Evolutionary conservation across 2,329 filamentous ascomycete species (phyloP).

Genomic region (Colletotrichum filicis): DNA sequence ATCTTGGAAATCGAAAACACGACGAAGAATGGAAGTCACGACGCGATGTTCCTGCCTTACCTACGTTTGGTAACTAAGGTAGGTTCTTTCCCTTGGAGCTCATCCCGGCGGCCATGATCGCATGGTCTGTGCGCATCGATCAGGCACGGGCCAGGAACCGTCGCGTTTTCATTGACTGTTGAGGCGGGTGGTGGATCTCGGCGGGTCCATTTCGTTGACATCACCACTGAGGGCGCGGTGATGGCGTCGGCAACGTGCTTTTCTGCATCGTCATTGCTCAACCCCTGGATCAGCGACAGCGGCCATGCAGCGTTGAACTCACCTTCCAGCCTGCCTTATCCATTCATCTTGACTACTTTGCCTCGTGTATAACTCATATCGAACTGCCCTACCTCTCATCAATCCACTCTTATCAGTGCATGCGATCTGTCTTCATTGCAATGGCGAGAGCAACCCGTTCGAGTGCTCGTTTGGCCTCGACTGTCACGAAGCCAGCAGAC

Average conservation of each 20-base stretch:
- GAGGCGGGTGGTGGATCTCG: not conserved
- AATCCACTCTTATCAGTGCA: not conserved
- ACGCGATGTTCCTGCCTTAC: not conserved
- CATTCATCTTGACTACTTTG: not conserved
- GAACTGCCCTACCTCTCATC: not conserved
- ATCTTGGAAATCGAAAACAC: not conserved
- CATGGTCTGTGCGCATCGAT: not conserved
- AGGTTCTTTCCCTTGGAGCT: not conserved
- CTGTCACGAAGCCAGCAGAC: not conserved
- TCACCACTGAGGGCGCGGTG: conserved; percentile 30
- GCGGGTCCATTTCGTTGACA: conserved; percentile 29
- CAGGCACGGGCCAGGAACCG: not conserved
- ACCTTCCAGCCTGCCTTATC: not conserved
- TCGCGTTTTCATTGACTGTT: not conserved
- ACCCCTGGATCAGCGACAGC: not conserved
- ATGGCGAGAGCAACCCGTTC: conserved; percentile 36
- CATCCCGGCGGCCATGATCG: not conserved
- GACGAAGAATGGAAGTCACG: not conserved
- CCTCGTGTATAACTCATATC: not conserved
- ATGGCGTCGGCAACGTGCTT: conserved; percentile 8
- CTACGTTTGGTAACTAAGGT: too few relatives aligned
- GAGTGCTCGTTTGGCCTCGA: conserved; percentile 27
- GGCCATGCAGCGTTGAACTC: not conserved
- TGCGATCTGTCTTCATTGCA: not conserved
- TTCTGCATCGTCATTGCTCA: not conserved